These are phyloP conservation scores for Hemileccinum hortonii DNA, from an alignment of 1,284 basidiomycete genomes.

Conservation along the genomic window DNA sequence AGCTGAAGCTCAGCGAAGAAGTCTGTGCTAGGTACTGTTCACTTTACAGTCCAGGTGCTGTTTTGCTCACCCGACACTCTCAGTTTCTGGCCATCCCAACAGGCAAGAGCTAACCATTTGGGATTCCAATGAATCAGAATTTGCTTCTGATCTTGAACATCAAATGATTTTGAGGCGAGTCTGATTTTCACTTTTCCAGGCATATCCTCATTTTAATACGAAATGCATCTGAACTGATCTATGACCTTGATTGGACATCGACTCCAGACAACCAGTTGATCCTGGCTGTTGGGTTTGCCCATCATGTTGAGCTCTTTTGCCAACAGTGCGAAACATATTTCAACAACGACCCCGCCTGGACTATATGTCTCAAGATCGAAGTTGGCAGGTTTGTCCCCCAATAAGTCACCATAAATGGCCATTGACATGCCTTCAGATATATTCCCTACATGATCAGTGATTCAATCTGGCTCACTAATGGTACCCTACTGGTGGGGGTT, in stretches of 20 bases:
- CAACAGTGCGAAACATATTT: constrained; percentile 90
- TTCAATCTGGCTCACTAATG: constrained; percentile 84
- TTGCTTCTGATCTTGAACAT: constrained; percentile 85
- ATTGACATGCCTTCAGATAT: constrained; percentile 44
- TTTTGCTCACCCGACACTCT: constrained; percentile 9
- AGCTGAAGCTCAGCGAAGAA: constrained; percentile 89
- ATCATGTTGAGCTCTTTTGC: constrained; percentile 78
- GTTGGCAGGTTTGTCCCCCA: constrained; percentile 54
- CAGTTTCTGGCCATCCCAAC: constrained; percentile 55
- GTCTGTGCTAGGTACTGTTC: constrained; percentile 65
- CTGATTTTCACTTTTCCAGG: constrained; percentile 13
- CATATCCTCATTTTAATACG: background rate
- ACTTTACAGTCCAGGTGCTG: background rate
- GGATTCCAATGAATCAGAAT: constrained; percentile 94
- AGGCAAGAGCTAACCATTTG: constrained; percentile 86
- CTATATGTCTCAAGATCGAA: constrained; percentile 69
- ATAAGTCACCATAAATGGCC: background rate
- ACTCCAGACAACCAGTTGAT: constrained; percentile 87
- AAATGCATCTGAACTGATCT: constrained; percentile 52
- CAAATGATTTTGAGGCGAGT: constrained; percentile 56
- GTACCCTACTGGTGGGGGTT: constrained; percentile 72
- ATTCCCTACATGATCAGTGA: constrained; percentile 78
- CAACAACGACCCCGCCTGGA: constrained; percentile 78
- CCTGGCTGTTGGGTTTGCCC: constrained; percentile 80
- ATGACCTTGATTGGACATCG: constrained; percentile 89